Evolutionary conservation across 768 basidiomycete genomes (phyloP).

Genomic region (Rhodotorula taiwanensis): DNA sequence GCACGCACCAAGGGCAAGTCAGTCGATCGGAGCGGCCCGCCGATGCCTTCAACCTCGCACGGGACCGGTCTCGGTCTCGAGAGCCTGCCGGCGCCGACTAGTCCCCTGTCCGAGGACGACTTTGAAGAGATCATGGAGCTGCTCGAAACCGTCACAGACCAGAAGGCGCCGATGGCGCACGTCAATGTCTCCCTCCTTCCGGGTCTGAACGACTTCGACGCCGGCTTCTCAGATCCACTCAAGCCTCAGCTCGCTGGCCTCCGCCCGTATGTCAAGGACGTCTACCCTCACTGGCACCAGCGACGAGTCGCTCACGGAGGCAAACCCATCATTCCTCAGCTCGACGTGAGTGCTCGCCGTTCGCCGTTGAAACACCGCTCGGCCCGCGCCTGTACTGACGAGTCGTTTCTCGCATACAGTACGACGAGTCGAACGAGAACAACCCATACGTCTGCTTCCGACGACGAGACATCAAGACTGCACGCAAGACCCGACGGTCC

Average conservation of each 20-base stretch:
- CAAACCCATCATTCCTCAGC: conserved; percentile 71
- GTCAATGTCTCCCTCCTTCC: conserved; percentile 48
- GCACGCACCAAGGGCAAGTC: conserved; percentile 1
- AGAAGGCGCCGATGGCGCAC: conserved; percentile 81
- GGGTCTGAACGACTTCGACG: conserved; percentile 32
- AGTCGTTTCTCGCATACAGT: conserved; percentile 51
- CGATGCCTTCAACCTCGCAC: conserved; percentile 43
- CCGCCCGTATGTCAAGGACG: conserved; percentile 42
- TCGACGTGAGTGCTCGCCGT: conserved; percentile 86
- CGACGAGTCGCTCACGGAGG: conserved; percentile 73
- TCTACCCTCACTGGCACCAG: conserved; percentile 87
- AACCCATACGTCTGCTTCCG: conserved; percentile 97
- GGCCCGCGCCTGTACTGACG: no score
- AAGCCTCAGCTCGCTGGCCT: conserved; percentile 60
- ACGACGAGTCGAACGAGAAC: conserved; percentile 78
- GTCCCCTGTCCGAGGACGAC: conserved; percentile 71
- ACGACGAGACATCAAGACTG: conserved; percentile 83
- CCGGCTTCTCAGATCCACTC: conserved; percentile 18
- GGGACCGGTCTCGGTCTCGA: conserved; percentile 52
- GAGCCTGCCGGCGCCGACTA: conserved; percentile 7
- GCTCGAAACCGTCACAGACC: conserved; percentile 83
- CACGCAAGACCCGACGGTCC: conserved; percentile 86
- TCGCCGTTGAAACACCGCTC: no score
- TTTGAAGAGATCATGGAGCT: conserved; percentile 94
- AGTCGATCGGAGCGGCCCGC: conserved; percentile 44